These are phyloP conservation scores for Candida ovalis DNA, from an alignment of 805 yeast species.

Conservation along the genomic window DNA sequence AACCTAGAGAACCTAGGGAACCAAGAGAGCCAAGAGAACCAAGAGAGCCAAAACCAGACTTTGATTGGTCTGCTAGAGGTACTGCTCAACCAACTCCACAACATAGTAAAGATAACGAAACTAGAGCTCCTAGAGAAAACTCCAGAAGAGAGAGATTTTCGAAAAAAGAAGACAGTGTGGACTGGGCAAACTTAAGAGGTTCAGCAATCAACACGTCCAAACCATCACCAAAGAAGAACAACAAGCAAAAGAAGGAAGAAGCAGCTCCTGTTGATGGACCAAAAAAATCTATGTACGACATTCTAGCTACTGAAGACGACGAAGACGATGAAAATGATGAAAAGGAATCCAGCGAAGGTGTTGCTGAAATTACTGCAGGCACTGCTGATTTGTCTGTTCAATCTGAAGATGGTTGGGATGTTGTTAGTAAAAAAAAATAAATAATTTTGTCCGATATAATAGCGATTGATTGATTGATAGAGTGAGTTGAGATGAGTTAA, in stretches of 20 bases:
- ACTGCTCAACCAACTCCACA: conserved; percentile 15
- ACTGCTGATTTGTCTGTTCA: conserved; percentile 38
- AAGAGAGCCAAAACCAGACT: conserved; percentile 1
- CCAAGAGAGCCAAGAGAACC: conserved; percentile 41
- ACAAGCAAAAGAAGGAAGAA: conserved; percentile 24
- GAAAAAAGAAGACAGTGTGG: conserved; percentile 14
- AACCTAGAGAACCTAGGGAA: conserved; percentile 20
- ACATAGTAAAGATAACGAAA: conserved; percentile 1
- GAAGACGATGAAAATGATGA: conserved; percentile 32
- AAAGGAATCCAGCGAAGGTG: conserved; percentile 23
- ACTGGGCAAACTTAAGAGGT: conserved; percentile 24
- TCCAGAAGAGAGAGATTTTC: conserved; percentile 2
- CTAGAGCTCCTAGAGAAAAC: conserved; percentile 10
- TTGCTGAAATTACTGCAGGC: conserved; percentile 8
- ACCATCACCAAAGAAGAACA: conserved; percentile 7
- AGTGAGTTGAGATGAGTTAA: neutral
- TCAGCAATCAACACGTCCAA: conserved; percentile 16
- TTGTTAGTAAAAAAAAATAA: conserved; percentile 37
- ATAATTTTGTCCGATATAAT: neutral
- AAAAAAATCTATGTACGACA: conserved; percentile 45
- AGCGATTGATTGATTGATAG: neutral
- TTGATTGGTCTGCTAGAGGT: conserved; percentile 42
- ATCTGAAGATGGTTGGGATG: conserved; percentile 43
- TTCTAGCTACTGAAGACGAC: conserved; percentile 49
- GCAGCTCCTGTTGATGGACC: conserved; percentile 22